These are phyloP conservation scores for Nicotiana tabacum DNA, from an alignment of 257 asterid genomes.

Conservation along the genomic window DNA sequence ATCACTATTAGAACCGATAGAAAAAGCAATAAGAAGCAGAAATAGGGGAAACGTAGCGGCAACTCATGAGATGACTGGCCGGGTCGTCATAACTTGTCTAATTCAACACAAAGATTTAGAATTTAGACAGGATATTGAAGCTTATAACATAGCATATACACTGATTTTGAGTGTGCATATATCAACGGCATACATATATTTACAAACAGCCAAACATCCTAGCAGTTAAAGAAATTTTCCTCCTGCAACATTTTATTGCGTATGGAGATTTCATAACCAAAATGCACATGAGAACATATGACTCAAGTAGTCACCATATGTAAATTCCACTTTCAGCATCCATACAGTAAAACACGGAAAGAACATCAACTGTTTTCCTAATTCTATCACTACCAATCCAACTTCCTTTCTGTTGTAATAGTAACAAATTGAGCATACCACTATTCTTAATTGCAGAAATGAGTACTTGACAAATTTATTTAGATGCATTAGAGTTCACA, in stretches of 20 bases:
- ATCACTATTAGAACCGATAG: too few relatives aligned
- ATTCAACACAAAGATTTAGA: background rate
- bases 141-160: background rate
- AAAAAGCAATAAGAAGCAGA: too few relatives aligned
- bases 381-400: background rate
- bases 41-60: too few relatives aligned
- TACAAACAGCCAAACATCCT: background rate
- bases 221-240: background rate
- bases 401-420: too few relatives aligned
- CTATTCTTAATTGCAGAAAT: too few relatives aligned
- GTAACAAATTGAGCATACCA: too few relatives aligned
- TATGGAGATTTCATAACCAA: slow-evolving; percentile 1
- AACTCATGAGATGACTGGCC: too few relatives aligned
- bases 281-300: background rate
- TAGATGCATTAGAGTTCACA: too few relatives aligned
- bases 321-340: background rate
- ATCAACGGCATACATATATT: background rate
- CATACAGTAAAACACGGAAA: background rate
- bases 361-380: background rate
- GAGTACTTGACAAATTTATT: too few relatives aligned
- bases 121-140: background rate
- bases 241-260: background rate
- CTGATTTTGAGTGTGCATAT: background rate
- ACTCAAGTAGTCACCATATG: background rate
- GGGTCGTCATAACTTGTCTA: background rate